A percentile compares a stretch with the other conserved stretches of the same genome.
phyloP scores from a whole-genome alignment of 2,329 filamentous ascomycete genomes.

The Pseudogymnoascus sp. region DNA sequence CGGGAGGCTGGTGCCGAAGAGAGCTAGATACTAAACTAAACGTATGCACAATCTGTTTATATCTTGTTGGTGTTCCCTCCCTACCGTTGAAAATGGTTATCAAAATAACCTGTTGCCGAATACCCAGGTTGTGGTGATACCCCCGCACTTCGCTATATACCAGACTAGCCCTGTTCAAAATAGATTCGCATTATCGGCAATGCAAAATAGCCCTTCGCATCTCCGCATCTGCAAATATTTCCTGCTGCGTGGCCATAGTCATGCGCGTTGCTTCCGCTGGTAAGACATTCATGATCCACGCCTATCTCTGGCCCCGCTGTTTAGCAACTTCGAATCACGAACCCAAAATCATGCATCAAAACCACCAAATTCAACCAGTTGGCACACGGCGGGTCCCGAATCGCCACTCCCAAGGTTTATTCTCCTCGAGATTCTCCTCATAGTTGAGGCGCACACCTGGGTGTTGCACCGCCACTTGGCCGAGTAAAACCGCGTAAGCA shows the following conservation, averaged over 20 bases:
- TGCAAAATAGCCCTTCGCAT: not conserved
- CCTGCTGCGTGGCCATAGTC: not conserved
- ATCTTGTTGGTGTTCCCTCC: not conserved
- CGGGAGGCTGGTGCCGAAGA: not conserved
- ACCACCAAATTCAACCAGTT: not conserved
- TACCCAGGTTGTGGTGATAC: not conserved
- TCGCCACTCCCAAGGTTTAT: not conserved
- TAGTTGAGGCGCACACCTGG: not conserved
- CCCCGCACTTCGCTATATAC: not conserved
- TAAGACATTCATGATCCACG: not conserved
- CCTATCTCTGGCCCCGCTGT: slow-evolving; percentile 3
- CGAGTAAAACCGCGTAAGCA: slow-evolving; percentile 2
- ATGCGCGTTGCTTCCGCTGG: not conserved
- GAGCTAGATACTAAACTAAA: not conserved
- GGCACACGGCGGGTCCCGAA: not conserved
- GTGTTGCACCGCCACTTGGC: not conserved
- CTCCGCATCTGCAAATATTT: not conserved
- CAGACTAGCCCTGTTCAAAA: not conserved
- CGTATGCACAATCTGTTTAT: not conserved
- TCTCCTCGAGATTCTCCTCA: not conserved
- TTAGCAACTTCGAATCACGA: not conserved
- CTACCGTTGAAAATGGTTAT: not conserved
- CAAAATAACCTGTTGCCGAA: not conserved
- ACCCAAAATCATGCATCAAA: slow-evolving; percentile 4
- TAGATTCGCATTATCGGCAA: not conserved